phyloP scores from a whole-genome alignment of 371 early-diverging fungal genomes.

The Mortierella sp. region DNA sequence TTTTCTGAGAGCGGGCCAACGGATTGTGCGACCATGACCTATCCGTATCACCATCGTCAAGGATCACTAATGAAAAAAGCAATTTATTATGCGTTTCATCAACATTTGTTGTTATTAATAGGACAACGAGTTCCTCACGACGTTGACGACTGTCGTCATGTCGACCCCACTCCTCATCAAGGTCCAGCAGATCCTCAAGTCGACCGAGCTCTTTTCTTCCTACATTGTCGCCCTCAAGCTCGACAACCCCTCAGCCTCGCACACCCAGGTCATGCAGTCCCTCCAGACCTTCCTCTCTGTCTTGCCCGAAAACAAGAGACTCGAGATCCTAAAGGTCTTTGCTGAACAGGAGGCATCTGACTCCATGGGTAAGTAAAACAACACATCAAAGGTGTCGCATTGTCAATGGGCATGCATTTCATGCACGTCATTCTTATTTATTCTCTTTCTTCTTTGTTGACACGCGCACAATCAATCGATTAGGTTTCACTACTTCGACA shows the following conservation, averaged over 20 bases:
- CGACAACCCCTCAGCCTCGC: slow-evolving; percentile 59
- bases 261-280: slow-evolving; percentile 60
- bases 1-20: slow-evolving; percentile 4
- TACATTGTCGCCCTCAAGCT: slow-evolving; percentile 60
- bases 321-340: slow-evolving; percentile 57
- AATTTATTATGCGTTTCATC: neutral
- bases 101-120: slow-evolving; percentile 7
- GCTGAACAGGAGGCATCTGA: slow-evolving; percentile 58
- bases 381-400: no score
- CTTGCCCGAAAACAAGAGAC: slow-evolving; percentile 40
- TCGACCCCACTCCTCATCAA: slow-evolving; percentile 55
- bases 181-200: slow-evolving; percentile 47
- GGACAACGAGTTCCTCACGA: slow-evolving; percentile 42
- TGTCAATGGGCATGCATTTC: no score
- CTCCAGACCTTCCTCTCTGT: slow-evolving; percentile 57
- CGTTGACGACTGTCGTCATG: slow-evolving; percentile 51
- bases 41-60: neutral
- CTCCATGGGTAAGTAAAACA: slow-evolving; percentile 53
- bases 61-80: neutral
- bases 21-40: neutral
- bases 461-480: neutral
- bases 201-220: slow-evolving; percentile 31
- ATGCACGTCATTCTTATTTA: neutral
- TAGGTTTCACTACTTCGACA: slow-evolving; percentile 44
- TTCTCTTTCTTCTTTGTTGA: no score